Percentiles rank a stretch among this genome's conserved stretches.
phyloP scores from a whole-genome alignment of 139 green algal species.

The Auxenochlorella pyrenoidosa region DNA sequence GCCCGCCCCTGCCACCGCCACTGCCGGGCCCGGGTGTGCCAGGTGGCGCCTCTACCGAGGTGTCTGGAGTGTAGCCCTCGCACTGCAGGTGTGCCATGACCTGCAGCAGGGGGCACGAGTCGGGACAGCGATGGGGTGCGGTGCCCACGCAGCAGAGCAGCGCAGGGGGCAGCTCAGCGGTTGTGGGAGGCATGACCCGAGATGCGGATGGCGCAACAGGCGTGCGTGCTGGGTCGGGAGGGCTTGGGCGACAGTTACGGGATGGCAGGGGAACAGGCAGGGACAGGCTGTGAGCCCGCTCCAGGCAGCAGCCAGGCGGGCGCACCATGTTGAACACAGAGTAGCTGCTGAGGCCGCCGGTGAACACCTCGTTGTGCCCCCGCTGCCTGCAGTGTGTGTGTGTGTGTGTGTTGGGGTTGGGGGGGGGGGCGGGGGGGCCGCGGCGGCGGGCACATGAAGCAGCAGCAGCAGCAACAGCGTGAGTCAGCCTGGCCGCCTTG shows the following conservation, averaged over 20 bases:
- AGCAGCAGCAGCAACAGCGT: neutral
- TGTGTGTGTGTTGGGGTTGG: too few relatives aligned
- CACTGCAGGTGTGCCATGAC: slow-evolving; percentile 73
- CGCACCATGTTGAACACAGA: slow-evolving; percentile 75
- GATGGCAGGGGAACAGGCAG: too few relatives aligned
- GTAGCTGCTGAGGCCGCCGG: slow-evolving; percentile 78
- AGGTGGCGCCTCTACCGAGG: neutral
- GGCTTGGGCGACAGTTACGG: too few relatives aligned
- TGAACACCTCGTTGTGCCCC: slow-evolving; percentile 81
- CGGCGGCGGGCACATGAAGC: neutral
- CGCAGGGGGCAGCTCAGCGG: neutral
- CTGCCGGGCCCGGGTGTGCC: neutral
- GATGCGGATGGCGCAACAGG: too few relatives aligned
- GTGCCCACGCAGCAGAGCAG: neutral
- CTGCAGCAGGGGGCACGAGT: neutral
- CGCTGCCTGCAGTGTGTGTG: slow-evolving; percentile 36
- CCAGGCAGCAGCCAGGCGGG: neutral
- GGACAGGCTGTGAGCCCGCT: too few relatives aligned
- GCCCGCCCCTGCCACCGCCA: neutral
- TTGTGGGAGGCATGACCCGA: neutral
- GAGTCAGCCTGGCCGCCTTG: too few relatives aligned
- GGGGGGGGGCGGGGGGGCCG: too few relatives aligned
- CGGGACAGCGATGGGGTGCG: neutral
- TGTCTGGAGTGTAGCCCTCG: slow-evolving; percentile 41
- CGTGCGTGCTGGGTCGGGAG: too few relatives aligned